Evolutionary conservation across 306 rosid genomes (phyloP).

Genomic region (Alnus glutinosa): DNA sequence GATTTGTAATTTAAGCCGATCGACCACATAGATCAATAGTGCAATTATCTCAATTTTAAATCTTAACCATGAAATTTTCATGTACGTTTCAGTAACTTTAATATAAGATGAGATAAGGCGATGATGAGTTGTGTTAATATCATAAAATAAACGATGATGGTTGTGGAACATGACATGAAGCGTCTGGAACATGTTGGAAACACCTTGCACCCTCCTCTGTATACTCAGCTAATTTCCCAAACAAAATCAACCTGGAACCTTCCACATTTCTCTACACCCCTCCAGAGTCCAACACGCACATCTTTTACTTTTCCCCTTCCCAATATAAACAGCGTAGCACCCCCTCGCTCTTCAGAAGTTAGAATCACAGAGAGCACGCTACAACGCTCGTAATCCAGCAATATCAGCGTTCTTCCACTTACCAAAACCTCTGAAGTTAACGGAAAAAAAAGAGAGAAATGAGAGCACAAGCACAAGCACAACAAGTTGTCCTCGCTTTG

Average conservation of each 20-base stretch:
- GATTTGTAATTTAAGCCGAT: too few relatives aligned
- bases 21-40: too few relatives aligned
- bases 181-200: constrained; percentile 41
- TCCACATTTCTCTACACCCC: constrained; percentile 24
- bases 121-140: too few relatives aligned
- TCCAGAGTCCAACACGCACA: constrained; percentile 6
- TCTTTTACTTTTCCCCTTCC: neutral
- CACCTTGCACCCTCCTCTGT: constrained; percentile 18
- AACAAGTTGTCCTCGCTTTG: constrained; percentile 8
- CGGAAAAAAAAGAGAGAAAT: constrained; percentile 12
- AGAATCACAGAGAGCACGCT: neutral
- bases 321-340: constrained; percentile 9
- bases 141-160: too few relatives aligned
- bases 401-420: neutral
- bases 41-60: too few relatives aligned
- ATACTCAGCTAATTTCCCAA: neutral
- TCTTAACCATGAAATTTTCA: too few relatives aligned
- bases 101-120: too few relatives aligned
- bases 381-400: too few relatives aligned
- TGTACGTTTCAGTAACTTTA: too few relatives aligned
- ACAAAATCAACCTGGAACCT: constrained; percentile 32
- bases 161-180: constrained; percentile 14
- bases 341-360: neutral
- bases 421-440: neutral
- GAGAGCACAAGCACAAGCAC: constrained; percentile 29